Percentiles rank a stretch among this genome's conserved stretches.
phyloP scores from a whole-genome alignment of 805 yeast species.

The Kazachstania psychrophila region DNA sequence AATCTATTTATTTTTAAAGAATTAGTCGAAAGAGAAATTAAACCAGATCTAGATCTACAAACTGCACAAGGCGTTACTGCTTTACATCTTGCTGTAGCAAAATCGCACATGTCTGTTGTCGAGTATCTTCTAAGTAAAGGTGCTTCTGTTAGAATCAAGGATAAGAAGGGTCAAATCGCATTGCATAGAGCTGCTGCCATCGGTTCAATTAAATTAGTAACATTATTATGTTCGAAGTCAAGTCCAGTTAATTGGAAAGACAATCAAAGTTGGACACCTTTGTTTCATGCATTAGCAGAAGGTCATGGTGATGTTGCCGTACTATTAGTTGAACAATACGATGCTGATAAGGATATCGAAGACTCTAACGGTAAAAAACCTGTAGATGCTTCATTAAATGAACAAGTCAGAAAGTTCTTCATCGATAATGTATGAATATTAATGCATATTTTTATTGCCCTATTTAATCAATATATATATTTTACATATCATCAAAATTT shows the following conservation, averaged over 20 bases:
- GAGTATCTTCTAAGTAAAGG: slow-evolving; percentile 45
- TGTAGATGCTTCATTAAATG: slow-evolving; percentile 45
- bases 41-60: slow-evolving; percentile 50
- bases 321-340: slow-evolving; percentile 43
- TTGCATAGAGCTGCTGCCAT: slow-evolving; percentile 76
- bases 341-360: slow-evolving; percentile 48
- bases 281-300: slow-evolving; percentile 87
- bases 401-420: slow-evolving; percentile 38
- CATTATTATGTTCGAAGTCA: slow-evolving; percentile 41
- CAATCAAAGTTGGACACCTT: slow-evolving; percentile 67
- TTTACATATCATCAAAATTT: slow-evolving; percentile 13
- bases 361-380: slow-evolving; percentile 49
- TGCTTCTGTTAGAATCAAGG: slow-evolving; percentile 59
- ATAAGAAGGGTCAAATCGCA: slow-evolving; percentile 55
- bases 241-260: slow-evolving; percentile 66
- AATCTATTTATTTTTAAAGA: slow-evolving; percentile 41
- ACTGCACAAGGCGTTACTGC: slow-evolving; percentile 67
- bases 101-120: slow-evolving; percentile 48
- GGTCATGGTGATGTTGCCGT: slow-evolving; percentile 75
- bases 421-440: slow-evolving; percentile 11
- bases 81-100: slow-evolving; percentile 68
- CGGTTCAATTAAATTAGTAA: slow-evolving; percentile 54
- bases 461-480: slow-evolving; percentile 1
- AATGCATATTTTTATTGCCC: not conserved
- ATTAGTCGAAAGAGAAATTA: slow-evolving; percentile 41